Percentiles rank a stretch among this genome's conserved stretches.
Evolutionary conservation across 192 early-diverging fungal genomes (phyloP).

Genomic region (Coemansia sp.): DNA sequence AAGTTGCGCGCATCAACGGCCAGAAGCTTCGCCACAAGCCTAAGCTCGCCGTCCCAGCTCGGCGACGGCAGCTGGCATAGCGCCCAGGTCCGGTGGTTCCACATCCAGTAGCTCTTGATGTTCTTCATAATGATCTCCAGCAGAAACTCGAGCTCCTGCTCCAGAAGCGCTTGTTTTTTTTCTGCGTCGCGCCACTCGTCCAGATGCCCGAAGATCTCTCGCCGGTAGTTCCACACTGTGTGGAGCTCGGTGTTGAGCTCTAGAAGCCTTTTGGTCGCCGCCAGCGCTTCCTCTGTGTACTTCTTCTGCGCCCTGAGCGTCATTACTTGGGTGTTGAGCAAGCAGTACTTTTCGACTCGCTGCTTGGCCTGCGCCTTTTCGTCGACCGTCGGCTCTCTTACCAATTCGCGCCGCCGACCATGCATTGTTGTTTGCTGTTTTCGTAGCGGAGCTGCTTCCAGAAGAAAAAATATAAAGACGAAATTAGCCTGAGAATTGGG

Average conservation of each 20-base stretch:
- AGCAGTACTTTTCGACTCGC: conserved; percentile 40
- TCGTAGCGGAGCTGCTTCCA: too few relatives aligned
- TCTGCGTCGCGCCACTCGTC: conserved; percentile 16
- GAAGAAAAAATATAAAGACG: not conserved
- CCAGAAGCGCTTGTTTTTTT: conserved; percentile 15
- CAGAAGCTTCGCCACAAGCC: conserved; percentile 73
- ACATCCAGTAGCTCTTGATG: conserved; percentile 98
- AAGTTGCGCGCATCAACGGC: conserved; percentile 92
- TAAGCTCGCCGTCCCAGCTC: conserved; percentile 76
- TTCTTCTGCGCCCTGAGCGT: conserved; percentile 13
- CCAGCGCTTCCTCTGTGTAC: conserved; percentile 55
- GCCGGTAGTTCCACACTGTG: conserved; percentile 91
- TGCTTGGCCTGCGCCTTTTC: conserved; percentile 33
- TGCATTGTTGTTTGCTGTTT: too few relatives aligned
- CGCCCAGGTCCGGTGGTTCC: conserved; percentile 94
- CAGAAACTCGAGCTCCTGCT: conserved; percentile 72
- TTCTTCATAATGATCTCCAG: conserved; percentile 69
- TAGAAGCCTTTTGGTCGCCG: conserved; percentile 67
- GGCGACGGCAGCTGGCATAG: conserved; percentile 72
- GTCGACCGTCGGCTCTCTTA: conserved; percentile 24
- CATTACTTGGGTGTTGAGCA: conserved; percentile 36
- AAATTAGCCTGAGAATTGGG: not conserved
- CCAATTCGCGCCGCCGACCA: conserved; percentile 33
- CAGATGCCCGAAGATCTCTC: conserved; percentile 58
- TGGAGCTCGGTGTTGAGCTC: conserved; percentile 88